Evolutionary conservation across 495 filamentous ascomycete species (phyloP), one percentile per base, ranked within the genome.

Genomic region (Penicillium diatomitis): DNA sequence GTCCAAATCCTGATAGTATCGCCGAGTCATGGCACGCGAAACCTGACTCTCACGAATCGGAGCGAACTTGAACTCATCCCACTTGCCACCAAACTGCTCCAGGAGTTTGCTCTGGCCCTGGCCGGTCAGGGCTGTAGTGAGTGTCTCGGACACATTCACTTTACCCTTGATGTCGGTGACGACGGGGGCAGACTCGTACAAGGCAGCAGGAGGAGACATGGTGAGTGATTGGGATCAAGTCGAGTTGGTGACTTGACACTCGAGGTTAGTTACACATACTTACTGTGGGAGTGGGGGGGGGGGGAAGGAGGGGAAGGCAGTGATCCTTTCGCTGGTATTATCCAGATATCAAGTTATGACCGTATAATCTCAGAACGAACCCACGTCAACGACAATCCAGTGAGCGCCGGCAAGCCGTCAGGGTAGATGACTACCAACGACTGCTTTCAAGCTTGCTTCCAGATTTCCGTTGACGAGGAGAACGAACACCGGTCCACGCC

Each of bases 321-420:
- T 90, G 87, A 88, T 91, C 85, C 86, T 92, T 89, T 87, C 88
- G 88, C 88, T 88, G 86, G 88, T 85, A 91, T 92, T 95, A 90
- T 88, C 88, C 86, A 88, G 88, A 91, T 43, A 49, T 95, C 88
- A 92, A 91, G 88, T 95, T 90, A 65, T 72, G 71, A 83, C 88
- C 87, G 88, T 95, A 84, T 92, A 79, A 84, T 95, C 85, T 95
- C 88, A 92, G 88, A 81, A 78, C 76, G 73, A 78, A 72, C 66
- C 67, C 70, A 65, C 52, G 47, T 42, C 61, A 47, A 52, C 55
- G 51, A 46, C 8, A 35, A 11, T 34, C 33, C 20, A 20, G 20
- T 49, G 49, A 37, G 27, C 33, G 9, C 32, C 29, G 32, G 34
- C 34, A 47, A 38, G 33, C 4, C 20, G 20, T 20, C 20, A 2